Conservation (phyloP, 1,284 basidiomycete genomes). For the Boletus sp. region DNA sequence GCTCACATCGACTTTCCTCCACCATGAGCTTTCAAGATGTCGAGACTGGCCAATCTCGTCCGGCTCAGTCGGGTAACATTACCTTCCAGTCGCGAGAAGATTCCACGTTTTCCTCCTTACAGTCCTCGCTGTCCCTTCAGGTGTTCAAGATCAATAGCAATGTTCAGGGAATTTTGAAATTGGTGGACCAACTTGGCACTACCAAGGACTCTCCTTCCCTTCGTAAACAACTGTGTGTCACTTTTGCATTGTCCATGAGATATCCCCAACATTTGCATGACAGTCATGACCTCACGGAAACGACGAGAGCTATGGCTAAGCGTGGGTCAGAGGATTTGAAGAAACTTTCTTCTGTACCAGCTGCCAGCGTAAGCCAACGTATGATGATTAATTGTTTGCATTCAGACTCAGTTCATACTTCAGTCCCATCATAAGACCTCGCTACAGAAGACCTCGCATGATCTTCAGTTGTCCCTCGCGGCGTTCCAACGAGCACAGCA, state of each 20-base stretch:
- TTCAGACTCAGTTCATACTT: conserved; percentile 2
- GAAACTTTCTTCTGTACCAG: conserved; percentile 70
- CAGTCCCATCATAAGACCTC: conserved; percentile 74
- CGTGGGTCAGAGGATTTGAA: conserved; percentile 91
- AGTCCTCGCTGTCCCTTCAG: conserved; percentile 87
- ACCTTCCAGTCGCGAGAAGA: conserved; percentile 60
- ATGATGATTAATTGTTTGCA: not conserved
- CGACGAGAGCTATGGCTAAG: conserved; percentile 92
- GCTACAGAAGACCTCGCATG: conserved; percentile 88
- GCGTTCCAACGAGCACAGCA: conserved; percentile 92
- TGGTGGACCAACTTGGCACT: conserved; percentile 89
- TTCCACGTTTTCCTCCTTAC: conserved; percentile 70
- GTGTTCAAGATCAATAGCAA: conserved; percentile 99
- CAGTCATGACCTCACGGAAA: conserved; percentile 87
- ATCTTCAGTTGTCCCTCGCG: conserved; percentile 85
- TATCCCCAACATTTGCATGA: conserved; percentile 5
- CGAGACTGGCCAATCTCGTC: conserved; percentile 56
- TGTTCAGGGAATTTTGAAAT: conserved; percentile 89
- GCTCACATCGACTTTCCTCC: not conserved
- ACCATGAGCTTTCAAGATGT: conserved; percentile 78
- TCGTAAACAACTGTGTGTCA: conserved; percentile 73
- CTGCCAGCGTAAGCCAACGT: conserved; percentile 49
- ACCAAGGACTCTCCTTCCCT: conserved; percentile 70
- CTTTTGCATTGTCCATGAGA: not conserved
- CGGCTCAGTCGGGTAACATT: conserved; percentile 39